phyloP scores from a whole-genome alignment of 1,139 yeast genomes.

The Saccharomyces hybrid region DNA sequence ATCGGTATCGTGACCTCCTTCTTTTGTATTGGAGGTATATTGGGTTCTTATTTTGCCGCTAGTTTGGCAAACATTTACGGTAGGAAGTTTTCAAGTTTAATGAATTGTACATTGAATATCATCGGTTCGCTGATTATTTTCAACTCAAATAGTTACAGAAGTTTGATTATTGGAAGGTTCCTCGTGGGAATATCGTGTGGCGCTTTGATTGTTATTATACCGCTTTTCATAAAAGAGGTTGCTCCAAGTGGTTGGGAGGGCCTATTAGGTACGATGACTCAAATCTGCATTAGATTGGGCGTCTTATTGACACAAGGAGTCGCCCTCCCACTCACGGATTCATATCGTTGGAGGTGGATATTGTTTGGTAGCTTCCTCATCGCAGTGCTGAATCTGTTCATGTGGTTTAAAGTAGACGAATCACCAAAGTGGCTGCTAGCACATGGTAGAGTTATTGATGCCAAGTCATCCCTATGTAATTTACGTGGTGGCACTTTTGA shows the following conservation, averaged over 20 bases:
- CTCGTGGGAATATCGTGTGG: slow-evolving; percentile 85
- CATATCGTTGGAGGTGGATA: slow-evolving; percentile 63
- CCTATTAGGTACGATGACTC: slow-evolving; percentile 78
- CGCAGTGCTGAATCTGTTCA: slow-evolving; percentile 43
- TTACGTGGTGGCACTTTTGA: slow-evolving; percentile 31
- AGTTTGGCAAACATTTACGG: slow-evolving; percentile 62
- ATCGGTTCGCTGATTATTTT: slow-evolving; percentile 66
- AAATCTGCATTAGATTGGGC: slow-evolving; percentile 75
- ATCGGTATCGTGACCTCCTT: slow-evolving; percentile 74
- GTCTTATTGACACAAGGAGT: slow-evolving; percentile 68
- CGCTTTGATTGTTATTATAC: slow-evolving; percentile 75
- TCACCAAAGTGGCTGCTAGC: slow-evolving; percentile 74
- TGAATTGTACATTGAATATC: slow-evolving; percentile 48
- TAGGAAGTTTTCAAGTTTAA: slow-evolving; percentile 47
- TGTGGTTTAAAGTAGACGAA: slow-evolving; percentile 50
- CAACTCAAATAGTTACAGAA: slow-evolving; percentile 38
- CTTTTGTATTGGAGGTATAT: slow-evolving; percentile 77
- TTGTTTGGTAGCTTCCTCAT: slow-evolving; percentile 51
- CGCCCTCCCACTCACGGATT: slow-evolving; percentile 61
- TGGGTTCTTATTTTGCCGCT: slow-evolving; percentile 72
- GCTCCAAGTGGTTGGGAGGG: slow-evolving; percentile 67
- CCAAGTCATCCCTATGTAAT: slow-evolving; percentile 32
- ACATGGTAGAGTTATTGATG: slow-evolving; percentile 33
- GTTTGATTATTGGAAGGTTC: slow-evolving; percentile 60
- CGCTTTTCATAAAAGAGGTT: slow-evolving; percentile 71